These are phyloP conservation scores for Cladosporium sp. DNA, from an alignment of 2,329 filamentous ascomycete genomes.

Conservation along the genomic window DNA sequence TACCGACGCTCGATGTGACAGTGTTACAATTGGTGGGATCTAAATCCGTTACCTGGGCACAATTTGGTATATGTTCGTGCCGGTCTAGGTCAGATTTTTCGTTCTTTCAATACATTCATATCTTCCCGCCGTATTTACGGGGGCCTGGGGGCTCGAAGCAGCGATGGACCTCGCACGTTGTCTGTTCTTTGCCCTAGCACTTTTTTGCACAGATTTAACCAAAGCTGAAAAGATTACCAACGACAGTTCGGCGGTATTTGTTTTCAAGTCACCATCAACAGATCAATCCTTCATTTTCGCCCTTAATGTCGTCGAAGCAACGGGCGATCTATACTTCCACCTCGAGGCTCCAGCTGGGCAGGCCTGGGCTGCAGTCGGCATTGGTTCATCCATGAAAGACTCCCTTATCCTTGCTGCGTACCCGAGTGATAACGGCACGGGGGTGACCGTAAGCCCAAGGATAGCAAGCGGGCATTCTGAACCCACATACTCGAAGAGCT, in stretches of 20 bases:
- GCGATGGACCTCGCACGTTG: not conserved
- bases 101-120: not conserved
- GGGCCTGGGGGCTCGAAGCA: conserved; percentile 1
- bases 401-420: conserved; percentile 41
- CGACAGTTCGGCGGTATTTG: conserved; percentile 8
- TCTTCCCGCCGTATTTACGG: not conserved
- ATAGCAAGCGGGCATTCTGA: conserved; percentile 30
- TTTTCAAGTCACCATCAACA: conserved; percentile 11
- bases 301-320: conserved; percentile 14
- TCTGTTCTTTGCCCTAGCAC: not conserved
- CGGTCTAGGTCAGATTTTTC: not conserved
- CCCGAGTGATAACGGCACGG: conserved; percentile 26
- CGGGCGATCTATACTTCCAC: conserved; percentile 20
- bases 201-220: not conserved
- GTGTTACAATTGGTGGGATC: too few species aligned
- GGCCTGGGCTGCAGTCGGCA: conserved; percentile 39
- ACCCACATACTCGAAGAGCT: conserved; percentile 26
- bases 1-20: too few species aligned
- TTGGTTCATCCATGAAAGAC: conserved; percentile 36
- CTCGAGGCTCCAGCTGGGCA: conserved; percentile 28
- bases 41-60: too few species aligned
- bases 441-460: conserved; percentile 34
- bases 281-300: conserved; percentile 17
- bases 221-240: not conserved
- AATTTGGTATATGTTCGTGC: too few species aligned